A percentile compares a stretch with the other conserved stretches of the same genome.
These are phyloP conservation scores for Arthroderma sp. DNA, from an alignment of 2,329 filamentous ascomycete genomes.

Conservation along the genomic window DNA sequence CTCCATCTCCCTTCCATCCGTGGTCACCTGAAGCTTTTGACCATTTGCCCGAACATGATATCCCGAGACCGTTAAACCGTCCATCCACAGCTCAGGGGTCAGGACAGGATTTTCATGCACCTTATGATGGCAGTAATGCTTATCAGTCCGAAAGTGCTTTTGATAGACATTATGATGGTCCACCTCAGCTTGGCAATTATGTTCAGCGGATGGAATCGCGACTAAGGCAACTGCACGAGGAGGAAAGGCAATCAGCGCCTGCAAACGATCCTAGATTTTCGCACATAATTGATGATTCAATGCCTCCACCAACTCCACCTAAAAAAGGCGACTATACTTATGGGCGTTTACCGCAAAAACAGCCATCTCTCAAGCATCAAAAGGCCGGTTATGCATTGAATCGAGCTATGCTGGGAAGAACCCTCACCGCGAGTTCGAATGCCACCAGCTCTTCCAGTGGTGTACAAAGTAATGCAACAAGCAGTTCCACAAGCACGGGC, in stretches of 20 bases:
- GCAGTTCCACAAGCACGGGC: constrained; percentile 55
- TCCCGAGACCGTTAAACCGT: constrained; percentile 30
- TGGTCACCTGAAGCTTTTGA: constrained; percentile 90
- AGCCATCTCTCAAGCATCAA: constrained; percentile 25
- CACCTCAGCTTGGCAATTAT: constrained; percentile 69
- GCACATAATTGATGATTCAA: constrained; percentile 37
- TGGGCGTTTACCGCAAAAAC: constrained; percentile 29
- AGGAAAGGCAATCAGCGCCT: constrained; percentile 23
- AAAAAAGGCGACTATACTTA: constrained; percentile 28
- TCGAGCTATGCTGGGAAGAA: constrained; percentile 56
- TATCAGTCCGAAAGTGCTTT: constrained; percentile 38
- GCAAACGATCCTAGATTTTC: constrained; percentile 30
- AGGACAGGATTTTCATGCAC: constrained; percentile 34
- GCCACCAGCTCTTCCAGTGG: constrained; percentile 65
- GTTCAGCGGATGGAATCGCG: constrained; percentile 85
- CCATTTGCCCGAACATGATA: constrained; percentile 25
- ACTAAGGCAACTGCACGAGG: constrained; percentile 55
- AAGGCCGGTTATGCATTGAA: constrained; percentile 60
- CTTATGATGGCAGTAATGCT: constrained; percentile 42
- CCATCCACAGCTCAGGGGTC: constrained; percentile 67
- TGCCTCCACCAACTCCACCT: constrained; percentile 50
- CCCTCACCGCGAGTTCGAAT: constrained; percentile 78
- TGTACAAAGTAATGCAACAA: constrained; percentile 53
- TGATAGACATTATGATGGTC: constrained; percentile 41
- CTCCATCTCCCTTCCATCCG: constrained; percentile 44